A percentile compares a stretch with the other conserved stretches of the same genome.
Conservation (phyloP, 306 rosid species). For the Canavalia gladiata region DNA sequence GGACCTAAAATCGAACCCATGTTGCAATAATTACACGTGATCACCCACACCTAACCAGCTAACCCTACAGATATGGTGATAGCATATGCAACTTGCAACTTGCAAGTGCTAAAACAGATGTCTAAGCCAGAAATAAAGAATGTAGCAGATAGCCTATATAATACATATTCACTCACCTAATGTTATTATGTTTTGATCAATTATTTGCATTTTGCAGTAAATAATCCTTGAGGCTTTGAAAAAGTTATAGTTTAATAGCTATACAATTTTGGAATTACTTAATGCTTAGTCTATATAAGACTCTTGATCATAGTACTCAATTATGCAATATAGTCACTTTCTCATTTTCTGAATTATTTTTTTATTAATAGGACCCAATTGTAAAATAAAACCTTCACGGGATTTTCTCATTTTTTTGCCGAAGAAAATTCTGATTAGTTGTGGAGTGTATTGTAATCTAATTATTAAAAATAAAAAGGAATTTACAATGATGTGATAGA, state of each 20-base stretch:
- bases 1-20: conserved; percentile 47
- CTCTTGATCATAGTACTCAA: conserved; percentile 18
- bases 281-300: conserved; percentile 8
- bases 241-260: conserved; percentile 9
- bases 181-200: not conserved
- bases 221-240: not conserved
- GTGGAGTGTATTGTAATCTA: too few relatives aligned
- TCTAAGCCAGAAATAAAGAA: conserved; percentile 13
- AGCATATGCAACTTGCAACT: conserved; percentile 22
- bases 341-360: not conserved
- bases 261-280: conserved; percentile 19
- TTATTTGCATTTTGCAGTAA: conserved; percentile 2
- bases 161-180: not conserved
- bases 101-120: not conserved
- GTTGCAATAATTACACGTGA: conserved; percentile 46
- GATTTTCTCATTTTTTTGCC: too few relatives aligned
- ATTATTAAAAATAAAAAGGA: too few relatives aligned
- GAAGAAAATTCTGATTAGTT: too few relatives aligned
- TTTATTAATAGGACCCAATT: not conserved
- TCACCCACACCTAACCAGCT: conserved; percentile 48
- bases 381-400: too few relatives aligned
- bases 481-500: too few relatives aligned
- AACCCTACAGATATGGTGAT: conserved; percentile 33
- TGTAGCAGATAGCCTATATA: conserved; percentile 13
- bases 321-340: not conserved